Evolutionary conservation across 176 grass and related monocot genomes (phyloP).

Genomic region (barley (Hordeum vulgare)): DNA sequence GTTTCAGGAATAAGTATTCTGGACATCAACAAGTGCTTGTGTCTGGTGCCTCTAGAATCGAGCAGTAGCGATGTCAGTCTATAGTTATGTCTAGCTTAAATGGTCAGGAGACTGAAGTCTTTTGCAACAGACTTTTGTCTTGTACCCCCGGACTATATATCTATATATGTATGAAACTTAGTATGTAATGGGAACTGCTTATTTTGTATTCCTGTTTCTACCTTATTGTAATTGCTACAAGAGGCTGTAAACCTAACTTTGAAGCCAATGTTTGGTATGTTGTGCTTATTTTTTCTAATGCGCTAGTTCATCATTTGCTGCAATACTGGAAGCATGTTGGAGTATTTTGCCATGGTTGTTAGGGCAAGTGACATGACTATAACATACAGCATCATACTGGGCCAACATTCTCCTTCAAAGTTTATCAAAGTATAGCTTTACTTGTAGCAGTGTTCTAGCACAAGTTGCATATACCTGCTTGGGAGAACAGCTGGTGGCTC

Average conservation of each 20-base stretch:
- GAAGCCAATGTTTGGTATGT: neutral
- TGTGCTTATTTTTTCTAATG: neutral
- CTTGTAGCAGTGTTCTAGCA: neutral
- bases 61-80: constrained; percentile 2
- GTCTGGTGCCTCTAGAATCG: neutral
- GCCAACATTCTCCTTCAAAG: neutral
- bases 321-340: neutral
- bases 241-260: constrained; percentile 3
- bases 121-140: neutral
- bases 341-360: neutral
- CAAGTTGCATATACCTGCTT: neutral
- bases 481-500: neutral
- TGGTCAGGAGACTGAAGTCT: neutral
- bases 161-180: neutral
- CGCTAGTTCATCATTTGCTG: neutral
- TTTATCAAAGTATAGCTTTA: neutral
- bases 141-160: neutral
- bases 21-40: constrained; percentile 19
- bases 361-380: neutral
- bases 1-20: constrained; percentile 45
- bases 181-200: neutral
- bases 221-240: neutral
- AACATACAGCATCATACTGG: neutral
- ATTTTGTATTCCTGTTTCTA: neutral
- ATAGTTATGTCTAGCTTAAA: constrained; percentile 11